These are phyloP conservation scores for Bertia moriformis DNA, from an alignment of 2,329 filamentous ascomycete genomes.

Conservation along the genomic window DNA sequence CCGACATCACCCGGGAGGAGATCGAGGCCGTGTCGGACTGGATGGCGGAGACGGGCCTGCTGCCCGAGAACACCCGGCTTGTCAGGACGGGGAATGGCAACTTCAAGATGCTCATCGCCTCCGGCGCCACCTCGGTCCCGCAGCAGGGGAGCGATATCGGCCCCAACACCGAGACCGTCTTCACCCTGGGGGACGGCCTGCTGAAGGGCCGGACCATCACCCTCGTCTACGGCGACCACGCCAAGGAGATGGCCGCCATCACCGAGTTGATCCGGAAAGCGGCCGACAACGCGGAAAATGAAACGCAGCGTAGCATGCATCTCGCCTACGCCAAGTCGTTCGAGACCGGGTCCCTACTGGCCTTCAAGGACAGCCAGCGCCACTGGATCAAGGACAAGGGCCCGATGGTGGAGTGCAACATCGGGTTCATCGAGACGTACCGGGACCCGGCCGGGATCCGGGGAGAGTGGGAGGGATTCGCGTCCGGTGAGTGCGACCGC, in stretches of 20 bases:
- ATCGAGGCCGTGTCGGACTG: constrained; percentile 60
- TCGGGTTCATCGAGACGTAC: constrained; percentile 78
- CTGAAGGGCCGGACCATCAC: constrained; percentile 55
- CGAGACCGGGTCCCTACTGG: constrained; percentile 56
- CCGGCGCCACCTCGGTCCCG: constrained; percentile 43
- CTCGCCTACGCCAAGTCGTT: constrained; percentile 64
- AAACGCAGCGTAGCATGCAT: constrained; percentile 62
- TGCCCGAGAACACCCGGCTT: constrained; percentile 65
- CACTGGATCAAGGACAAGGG: constrained; percentile 74
- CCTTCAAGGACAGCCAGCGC: constrained; percentile 68
- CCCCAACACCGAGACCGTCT: constrained; percentile 38
- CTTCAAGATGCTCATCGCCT: constrained; percentile 65
- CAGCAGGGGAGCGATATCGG: constrained; percentile 53
- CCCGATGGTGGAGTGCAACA: constrained; percentile 65
- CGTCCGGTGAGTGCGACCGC: constrained; percentile 33
- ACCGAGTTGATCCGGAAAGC: constrained; percentile 54
- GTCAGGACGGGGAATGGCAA: constrained; percentile 47
- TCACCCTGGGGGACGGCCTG: constrained; percentile 40
- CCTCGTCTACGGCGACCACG: constrained; percentile 62
- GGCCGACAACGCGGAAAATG: constrained; percentile 55
- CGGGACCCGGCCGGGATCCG: constrained; percentile 68
- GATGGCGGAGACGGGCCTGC: constrained; percentile 56
- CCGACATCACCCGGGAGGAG: constrained; percentile 59
- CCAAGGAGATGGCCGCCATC: constrained; percentile 57
- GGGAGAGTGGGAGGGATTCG: constrained; percentile 77